Evolutionary conservation across 2,329 filamentous ascomycete genomes (phyloP).

Genomic region (Waltergamsia citrina): DNA sequence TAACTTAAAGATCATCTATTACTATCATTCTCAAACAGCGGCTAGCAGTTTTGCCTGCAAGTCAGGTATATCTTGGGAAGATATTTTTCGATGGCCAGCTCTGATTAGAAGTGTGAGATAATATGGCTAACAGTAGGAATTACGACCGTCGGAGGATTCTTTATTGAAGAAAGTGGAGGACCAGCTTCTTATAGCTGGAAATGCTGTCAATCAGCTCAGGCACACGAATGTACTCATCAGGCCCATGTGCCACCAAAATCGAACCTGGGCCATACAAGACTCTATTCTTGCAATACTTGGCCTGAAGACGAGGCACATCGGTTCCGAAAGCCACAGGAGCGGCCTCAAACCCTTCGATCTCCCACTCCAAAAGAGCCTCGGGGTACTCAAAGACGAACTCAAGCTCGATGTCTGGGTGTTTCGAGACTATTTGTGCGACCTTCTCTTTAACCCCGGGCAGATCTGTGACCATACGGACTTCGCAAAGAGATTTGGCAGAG

Average conservation of each 20-base stretch:
- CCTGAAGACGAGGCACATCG: conserved; percentile 23
- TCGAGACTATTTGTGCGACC: conserved; percentile 18
- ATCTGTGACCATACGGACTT: conserved; percentile 25
- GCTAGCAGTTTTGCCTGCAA: too few relatives aligned
- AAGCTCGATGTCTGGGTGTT: conserved; percentile 21
- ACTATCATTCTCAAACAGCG: too few relatives aligned
- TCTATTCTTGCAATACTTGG: conserved; percentile 17
- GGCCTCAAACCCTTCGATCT: conserved; percentile 25
- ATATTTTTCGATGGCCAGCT: too few relatives aligned
- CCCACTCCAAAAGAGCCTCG: conserved; percentile 25
- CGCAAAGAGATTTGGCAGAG: conserved; percentile 26
- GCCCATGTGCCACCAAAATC: conserved; percentile 26
- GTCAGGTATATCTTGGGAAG: too few relatives aligned
- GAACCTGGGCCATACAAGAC: conserved; percentile 28
- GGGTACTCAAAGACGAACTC: conserved; percentile 24
- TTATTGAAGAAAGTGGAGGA: conserved; percentile 10
- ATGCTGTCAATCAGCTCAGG: conserved; percentile 26
- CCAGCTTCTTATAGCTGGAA: conserved; percentile 22
- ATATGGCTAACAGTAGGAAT: too few relatives aligned
- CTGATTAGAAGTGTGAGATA: too few relatives aligned
- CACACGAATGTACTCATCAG: conserved; percentile 22
- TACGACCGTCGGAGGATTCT: too few relatives aligned
- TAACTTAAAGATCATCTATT: too few relatives aligned
- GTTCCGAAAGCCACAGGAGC: conserved; percentile 27
- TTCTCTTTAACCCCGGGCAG: conserved; percentile 20